Base-by-base conservation (phyloP, 2,329 filamentous ascomycete genomes). In the Aspergillus luchuensis region DNA sequence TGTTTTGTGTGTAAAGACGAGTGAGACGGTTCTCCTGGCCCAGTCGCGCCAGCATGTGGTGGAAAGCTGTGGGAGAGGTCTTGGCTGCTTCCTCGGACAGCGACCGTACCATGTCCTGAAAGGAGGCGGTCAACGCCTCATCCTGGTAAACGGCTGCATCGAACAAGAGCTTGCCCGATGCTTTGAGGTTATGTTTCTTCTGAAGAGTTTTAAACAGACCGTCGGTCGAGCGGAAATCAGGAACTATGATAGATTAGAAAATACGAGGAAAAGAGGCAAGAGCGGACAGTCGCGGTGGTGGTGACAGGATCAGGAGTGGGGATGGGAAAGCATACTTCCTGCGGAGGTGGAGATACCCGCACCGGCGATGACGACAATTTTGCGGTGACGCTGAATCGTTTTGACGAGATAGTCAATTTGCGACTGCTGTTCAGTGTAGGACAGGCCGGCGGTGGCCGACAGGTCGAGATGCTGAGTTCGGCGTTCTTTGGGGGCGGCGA, bases 121-220 rank as follows among this genome's bases (percentile, higher is more conserved):
- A 99, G 10, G 90, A 91, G 23, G 90, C 89, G 0, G 94, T 98
- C 11, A 93, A 91, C 21, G 86, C 84, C 74, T 96, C 89, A 80
- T 97, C 91, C 76, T 92, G 93, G 81, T 99, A 99, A 57, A 99
- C 95, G 7, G 94, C 96, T 56, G 95, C 95, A 79, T 99, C 95
- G 73, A 99, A 99, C 0, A 99, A 85, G 67, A 97, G 89, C 77
- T 98, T 97, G 56, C 95, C 95, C 0, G 95, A 97, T 21, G 90
- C 87, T 74, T 96, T 97, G 63, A 97, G 83, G 68, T 95, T 96
- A 78, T 97, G 91, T 72, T 97, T 89, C 63, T 87, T 89, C 66
- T 91, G 90, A 25, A 97, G 83, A 17, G 90, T 91, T 61, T 88
- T 90, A 78, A 99, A 99, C 3, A 99, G 85, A 54, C 95, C 95